Conservation (phyloP, 176 grass and related monocot species). For the Zea luxurians region DNA sequence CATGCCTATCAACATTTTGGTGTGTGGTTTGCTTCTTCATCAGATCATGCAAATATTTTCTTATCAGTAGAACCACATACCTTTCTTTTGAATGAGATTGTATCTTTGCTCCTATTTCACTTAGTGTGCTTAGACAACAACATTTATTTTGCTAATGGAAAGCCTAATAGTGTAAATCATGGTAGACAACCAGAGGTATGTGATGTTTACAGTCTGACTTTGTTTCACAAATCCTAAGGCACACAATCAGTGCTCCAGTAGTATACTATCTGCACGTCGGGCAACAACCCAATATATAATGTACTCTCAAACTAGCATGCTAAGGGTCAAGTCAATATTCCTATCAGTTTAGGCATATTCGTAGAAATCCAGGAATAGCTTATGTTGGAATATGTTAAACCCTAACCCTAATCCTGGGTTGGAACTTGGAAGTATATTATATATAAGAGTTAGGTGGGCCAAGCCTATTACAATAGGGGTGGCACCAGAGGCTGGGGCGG, state of each 20-base stretch:
- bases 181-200: neutral
- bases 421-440: too few relatives aligned
- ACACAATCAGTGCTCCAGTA: neutral
- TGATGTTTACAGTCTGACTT: neutral
- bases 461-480: too few relatives aligned
- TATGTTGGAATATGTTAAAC: too few relatives aligned
- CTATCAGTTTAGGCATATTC: neutral
- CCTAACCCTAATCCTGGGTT: too few relatives aligned
- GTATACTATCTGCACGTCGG: neutral
- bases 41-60: neutral
- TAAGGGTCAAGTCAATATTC: neutral
- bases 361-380: too few relatives aligned
- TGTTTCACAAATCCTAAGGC: neutral
- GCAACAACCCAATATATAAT: neutral
- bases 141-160: neutral
- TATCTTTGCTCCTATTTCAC: neutral
- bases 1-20: neutral
- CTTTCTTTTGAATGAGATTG: neutral
- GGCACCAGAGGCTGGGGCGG: too few relatives aligned
- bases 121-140: neutral
- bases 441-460: too few relatives aligned
- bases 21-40: neutral
- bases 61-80: neutral
- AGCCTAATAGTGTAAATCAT: neutral
- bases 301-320: neutral